A percentile compares a stretch with the other conserved stretches of the same genome.
Evolutionary conservation across 129 eudicot genomes (phyloP).

Genomic region (Helichrysum umbraculigerum): DNA sequence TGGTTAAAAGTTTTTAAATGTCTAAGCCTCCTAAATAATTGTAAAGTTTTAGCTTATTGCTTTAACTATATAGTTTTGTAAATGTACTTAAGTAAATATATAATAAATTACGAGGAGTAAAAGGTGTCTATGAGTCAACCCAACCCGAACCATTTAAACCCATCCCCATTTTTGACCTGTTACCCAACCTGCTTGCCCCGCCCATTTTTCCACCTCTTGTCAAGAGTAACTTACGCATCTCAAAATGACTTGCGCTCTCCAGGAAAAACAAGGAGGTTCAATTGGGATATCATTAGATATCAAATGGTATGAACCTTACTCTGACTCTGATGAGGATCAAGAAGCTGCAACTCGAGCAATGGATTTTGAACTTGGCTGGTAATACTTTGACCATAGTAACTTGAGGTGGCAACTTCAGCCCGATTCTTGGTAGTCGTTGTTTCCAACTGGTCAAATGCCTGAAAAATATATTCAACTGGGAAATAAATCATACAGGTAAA

Average conservation of each 20-base stretch:
- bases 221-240: background rate
- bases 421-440: no score
- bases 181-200: background rate
- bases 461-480: no score
- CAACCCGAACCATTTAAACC: background rate
- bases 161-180: background rate
- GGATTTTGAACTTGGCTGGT: slow-evolving; percentile 96
- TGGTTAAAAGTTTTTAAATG: background rate
- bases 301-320: slow-evolving; percentile 88
- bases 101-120: background rate
- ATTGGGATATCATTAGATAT: slow-evolving; percentile 81
- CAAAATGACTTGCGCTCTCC: slow-evolving; percentile 8
- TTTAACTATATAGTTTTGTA: background rate
- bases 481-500: no score
- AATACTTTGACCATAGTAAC: slow-evolving; percentile 27
- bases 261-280: slow-evolving; percentile 72
- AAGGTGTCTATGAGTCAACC: background rate
- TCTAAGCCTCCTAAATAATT: background rate
- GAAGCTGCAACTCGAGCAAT: slow-evolving; percentile 89
- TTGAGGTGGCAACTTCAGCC: no score
- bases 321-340: slow-evolving; percentile 63
- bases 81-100: no score
- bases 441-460: no score
- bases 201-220: slow-evolving; percentile 1
- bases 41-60: background rate